Conservation (phyloP, 2,329 filamentous ascomycete species). For the Penicillium sp. region DNA sequence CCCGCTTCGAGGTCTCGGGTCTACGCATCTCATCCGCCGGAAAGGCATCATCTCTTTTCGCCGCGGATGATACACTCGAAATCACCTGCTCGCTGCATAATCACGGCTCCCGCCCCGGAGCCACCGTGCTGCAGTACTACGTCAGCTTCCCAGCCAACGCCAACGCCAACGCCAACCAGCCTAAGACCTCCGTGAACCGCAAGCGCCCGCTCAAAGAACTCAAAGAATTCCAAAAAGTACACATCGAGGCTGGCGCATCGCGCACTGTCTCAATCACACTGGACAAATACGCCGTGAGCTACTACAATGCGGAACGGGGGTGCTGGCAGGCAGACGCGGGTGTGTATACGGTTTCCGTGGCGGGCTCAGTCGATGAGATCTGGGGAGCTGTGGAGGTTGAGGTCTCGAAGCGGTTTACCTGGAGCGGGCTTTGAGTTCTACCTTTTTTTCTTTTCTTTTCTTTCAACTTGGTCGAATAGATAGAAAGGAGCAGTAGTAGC, state of each 20-base stretch:
- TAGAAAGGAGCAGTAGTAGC: too few relatives aligned
- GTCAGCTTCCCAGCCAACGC: background rate
- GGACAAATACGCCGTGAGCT: background rate
- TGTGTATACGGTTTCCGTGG: background rate
- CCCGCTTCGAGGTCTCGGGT: background rate
- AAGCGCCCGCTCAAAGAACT: background rate
- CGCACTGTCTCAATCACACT: background rate
- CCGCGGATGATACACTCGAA: background rate
- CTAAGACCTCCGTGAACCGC: background rate
- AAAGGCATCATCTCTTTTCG: background rate
- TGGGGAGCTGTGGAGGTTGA: background rate
- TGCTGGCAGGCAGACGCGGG: slow-evolving; percentile 2
- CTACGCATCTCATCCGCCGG: background rate
- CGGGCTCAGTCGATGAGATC: background rate
- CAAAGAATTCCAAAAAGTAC: background rate
- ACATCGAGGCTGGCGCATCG: background rate
- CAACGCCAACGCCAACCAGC: background rate
- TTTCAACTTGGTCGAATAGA: too few relatives aligned
- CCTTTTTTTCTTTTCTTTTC: too few relatives aligned
- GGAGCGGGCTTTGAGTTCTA: background rate
- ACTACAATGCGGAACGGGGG: background rate
- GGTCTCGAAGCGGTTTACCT: background rate
- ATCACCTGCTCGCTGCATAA: background rate
- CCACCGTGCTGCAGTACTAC: slow-evolving; percentile 2
- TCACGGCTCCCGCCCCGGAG: background rate